Evolutionary conservation across 139 green algal genomes (phyloP).

Genomic region (Haematococcus lacustris): DNA sequence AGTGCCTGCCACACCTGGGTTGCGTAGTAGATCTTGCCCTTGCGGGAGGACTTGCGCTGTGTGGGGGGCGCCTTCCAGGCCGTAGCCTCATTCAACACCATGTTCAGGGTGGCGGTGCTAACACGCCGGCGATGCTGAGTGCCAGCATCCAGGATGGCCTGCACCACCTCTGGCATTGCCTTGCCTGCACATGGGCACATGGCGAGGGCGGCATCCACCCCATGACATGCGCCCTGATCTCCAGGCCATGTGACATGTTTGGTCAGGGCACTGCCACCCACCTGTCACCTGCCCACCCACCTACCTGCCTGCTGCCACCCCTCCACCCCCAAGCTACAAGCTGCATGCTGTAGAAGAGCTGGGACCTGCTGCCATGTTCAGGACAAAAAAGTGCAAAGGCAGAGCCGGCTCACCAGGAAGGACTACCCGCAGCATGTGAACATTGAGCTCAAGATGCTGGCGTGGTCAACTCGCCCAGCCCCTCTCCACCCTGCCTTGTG

Average conservation of each 20-base stretch:
- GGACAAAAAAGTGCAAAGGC: no score
- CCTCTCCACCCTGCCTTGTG: no score
- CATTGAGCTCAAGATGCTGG: no score
- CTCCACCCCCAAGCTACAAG: no score
- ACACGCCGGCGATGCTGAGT: constrained; percentile 79
- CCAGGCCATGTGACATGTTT: not conserved
- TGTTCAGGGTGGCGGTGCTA: constrained; percentile 89
- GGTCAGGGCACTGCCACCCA: no score
- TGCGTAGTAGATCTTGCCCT: constrained; percentile 88
- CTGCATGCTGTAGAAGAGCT: no score
- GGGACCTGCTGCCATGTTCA: no score
- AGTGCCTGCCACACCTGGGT: constrained; percentile 51
- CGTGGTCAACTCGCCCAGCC: no score
- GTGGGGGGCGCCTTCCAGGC: constrained; percentile 67
- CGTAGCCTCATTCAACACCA: constrained; percentile 74
- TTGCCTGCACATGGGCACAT: not conserved
- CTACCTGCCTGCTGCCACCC: no score
- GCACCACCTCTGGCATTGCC: constrained; percentile 65
- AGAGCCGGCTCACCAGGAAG: no score
- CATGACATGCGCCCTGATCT: not conserved
- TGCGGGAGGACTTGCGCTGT: constrained; percentile 30
- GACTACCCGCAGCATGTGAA: no score
- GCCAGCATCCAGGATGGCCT: constrained; percentile 59
- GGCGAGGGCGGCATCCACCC: not conserved
- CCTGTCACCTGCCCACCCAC: no score